Evolutionary conservation across 2,329 filamentous ascomycete species (phyloP).

Genomic region (Elsinoe batatas): DNA sequence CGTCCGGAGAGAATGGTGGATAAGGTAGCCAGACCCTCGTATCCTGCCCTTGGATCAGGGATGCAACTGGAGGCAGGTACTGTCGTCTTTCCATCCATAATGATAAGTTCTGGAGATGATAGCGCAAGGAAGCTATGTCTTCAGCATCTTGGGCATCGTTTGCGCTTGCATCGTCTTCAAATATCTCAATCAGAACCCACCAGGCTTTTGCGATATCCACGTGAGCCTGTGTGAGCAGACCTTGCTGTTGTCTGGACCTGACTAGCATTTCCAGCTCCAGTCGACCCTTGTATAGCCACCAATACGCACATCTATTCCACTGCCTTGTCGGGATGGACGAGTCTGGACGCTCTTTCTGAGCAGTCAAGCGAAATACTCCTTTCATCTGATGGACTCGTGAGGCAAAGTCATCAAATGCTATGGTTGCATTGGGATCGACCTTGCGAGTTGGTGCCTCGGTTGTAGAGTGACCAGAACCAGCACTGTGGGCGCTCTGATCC

Average conservation of each 20-base stretch:
- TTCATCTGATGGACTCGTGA: conserved; percentile 62
- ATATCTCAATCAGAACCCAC: conserved; percentile 55
- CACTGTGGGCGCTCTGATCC: not conserved
- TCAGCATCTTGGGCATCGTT: conserved; percentile 10
- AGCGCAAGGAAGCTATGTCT: conserved; percentile 7
- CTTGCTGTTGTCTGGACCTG: conserved; percentile 46
- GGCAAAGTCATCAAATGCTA: conserved; percentile 56
- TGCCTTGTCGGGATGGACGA: conserved; percentile 46
- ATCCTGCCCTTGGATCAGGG: conserved; percentile 68
- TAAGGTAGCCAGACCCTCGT: conserved; percentile 75
- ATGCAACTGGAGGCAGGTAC: conserved; percentile 54
- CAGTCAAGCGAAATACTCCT: conserved; percentile 66
- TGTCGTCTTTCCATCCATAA: conserved; percentile 78
- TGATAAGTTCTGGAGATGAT: conserved; percentile 56
- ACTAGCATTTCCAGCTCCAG: conserved; percentile 64
- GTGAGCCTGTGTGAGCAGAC: conserved; percentile 61
- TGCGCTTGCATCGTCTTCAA: conserved; percentile 18
- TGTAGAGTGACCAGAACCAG: not conserved
- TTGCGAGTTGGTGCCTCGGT: not conserved
- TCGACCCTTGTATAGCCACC: conserved; percentile 85
- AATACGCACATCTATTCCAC: conserved; percentile 63
- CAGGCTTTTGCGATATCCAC: conserved; percentile 76
- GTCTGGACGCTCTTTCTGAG: conserved; percentile 61
- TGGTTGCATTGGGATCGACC: conserved; percentile 4
- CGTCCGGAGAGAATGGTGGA: conserved; percentile 61